Evolutionary conservation across 116 monocot genomes (phyloP), one percentile per base, ranked within the genome.

Genomic region (Papilionanthe hybrid): DNA sequence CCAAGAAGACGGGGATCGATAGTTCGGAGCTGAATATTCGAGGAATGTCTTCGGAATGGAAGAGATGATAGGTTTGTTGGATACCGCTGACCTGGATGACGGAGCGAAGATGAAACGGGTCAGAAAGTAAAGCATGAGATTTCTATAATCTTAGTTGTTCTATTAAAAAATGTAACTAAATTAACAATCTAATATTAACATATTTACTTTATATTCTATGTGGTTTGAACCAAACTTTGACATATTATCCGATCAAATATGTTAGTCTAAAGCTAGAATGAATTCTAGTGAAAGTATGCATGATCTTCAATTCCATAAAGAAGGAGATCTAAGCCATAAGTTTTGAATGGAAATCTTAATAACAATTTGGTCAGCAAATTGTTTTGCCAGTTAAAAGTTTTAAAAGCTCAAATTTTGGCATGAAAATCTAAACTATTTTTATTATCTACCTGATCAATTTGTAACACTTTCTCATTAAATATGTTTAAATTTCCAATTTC

Each of bases 21-120:
- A 92, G 37, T 28, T 89, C 56, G 20, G 84, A 50, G 42, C 79
- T 84, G 65, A 92, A 89, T n/a, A 94, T 43, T 41, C 72, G 88
- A 9, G 92, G 88, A 27, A 86, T 79, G 27, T 47, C 75, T 22
- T 88, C 85, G 20, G 75, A 71, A 74, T 93, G 87, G 50, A 89
- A 93, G 42, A 72, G 84, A 29, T 72, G 41, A 81, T 87, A 91
- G 5, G 91, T 92, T 78, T 92, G 96, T 48, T 92, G 94, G 28
- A 94, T 17, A 30, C 94, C 94, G 47, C 75, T 87, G 15, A 97
- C 86, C 96, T 97, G 77, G 22, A 83, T 42, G 43, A 75, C 12
- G 49, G 55, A 44, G 63, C 17, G 44, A 1, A n/a, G 73, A 73
- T 44, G 8, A 8, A n/a, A n/a, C 6, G n/a, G 42, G n/a, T 43